phyloP scores from a whole-genome alignment of 768 basidiomycete species.

The Botryobasidium botryosum region DNA sequence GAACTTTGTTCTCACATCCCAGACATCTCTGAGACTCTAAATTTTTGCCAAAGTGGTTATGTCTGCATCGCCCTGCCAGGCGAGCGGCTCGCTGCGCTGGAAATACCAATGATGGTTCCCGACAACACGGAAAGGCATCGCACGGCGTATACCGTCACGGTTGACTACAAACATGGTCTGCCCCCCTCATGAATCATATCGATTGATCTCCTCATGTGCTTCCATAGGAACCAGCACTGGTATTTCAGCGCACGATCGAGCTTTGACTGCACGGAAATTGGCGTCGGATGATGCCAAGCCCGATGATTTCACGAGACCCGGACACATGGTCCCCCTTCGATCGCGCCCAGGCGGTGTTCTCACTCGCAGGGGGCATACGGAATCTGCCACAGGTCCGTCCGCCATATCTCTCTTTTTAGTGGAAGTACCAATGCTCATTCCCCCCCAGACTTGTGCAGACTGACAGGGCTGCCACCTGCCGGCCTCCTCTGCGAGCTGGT shows the following conservation, averaged over 20 bases:
- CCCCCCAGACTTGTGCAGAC: constrained; percentile 51
- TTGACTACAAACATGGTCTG: constrained; percentile 80
- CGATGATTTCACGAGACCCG: constrained; percentile 75
- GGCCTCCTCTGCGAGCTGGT: constrained; percentile 92
- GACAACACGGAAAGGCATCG: constrained; percentile 77
- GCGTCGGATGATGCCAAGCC: constrained; percentile 31
- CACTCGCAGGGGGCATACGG: constrained; percentile 85
- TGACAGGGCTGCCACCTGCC: constrained; percentile 49
- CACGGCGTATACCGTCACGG: constrained; percentile 91
- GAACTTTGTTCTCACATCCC: neutral
- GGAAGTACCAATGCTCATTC: neutral
- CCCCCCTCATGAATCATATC: constrained; percentile 6
- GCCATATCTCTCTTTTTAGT: neutral
- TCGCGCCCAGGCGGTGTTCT: constrained; percentile 74
- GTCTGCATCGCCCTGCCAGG: constrained; percentile 76
- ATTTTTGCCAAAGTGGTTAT: constrained; percentile 48
- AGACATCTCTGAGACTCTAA: constrained; percentile 10
- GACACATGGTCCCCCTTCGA: constrained; percentile 88
- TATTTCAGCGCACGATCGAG: constrained; percentile 91
- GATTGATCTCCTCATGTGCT: neutral
- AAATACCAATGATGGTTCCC: constrained; percentile 89
- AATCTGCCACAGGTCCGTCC: constrained; percentile 42
- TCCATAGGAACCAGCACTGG: constrained; percentile 74
- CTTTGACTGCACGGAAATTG: constrained; percentile 69
- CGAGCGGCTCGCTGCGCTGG: constrained; percentile 55